Base-by-base conservation (phyloP, 1,284 basidiomycete species). In the Malassezia nana region DNA sequence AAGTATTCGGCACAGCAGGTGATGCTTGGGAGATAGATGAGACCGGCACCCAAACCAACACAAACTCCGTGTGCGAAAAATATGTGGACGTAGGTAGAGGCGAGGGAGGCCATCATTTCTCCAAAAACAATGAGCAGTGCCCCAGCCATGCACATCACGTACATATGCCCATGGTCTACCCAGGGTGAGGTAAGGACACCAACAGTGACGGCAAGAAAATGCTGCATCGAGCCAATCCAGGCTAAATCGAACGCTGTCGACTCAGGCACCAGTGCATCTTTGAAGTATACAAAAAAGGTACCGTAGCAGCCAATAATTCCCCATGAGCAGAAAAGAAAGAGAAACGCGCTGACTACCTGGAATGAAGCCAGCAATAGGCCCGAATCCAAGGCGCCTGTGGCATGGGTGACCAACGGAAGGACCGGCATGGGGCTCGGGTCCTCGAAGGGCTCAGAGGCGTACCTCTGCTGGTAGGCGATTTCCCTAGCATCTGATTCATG, bases 201-300 rank as follows among this genome's bases (percentile, higher is more conserved):
- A 12, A 58, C 54, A 0, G 58, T 40, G 38, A 67, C 58, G 38
- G 65, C 56, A 44, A 67, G 57, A 28, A 62, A 67, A 38, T 55
- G 58, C 46, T 67, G 63, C 24, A 67, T 50, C 0, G 61, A 60
- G 10, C 63, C 65, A 16, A 67, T 65, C 63, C 63, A 65, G 3
- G 63, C 33, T n/a, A 67, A 52, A 15, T 54, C 48, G 10, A 55
- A 60, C 12, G 28, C 28, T 20, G 43, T 28, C 8, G 24, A 31
- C 15, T 15, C 5, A 10, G 32, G 12, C 7, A 46, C 16, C 20
- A 33, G 12, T n/a, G 7, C 7, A 24, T 46, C 45, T 6, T 33
- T 22, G 32, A 33, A 46, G 31, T 35, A 46, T 32, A 35, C 30
- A 25, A 33, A 28, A 35, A 46, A 46, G 30, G 45, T 46, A 4